Evolutionary conservation across 208 protist species (phyloP), one percentile per base, ranked within the genome.

Genomic region (Sergeia podlipaevii): DNA sequence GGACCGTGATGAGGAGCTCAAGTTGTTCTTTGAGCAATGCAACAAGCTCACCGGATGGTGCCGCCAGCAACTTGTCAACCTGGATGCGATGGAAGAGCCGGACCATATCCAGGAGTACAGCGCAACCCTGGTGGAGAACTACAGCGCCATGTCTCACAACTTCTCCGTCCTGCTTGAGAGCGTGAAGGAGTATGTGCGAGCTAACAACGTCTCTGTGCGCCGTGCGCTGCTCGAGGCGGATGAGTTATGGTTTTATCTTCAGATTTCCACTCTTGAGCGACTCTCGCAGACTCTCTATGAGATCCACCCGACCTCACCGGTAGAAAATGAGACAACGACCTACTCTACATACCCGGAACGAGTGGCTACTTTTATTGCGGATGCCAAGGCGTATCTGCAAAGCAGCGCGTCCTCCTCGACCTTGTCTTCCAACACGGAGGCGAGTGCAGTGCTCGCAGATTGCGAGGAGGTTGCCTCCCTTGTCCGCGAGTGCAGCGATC

Each of bases 71-170:
- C 70, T 80, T 24, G 78, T 71, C 27, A 95, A 95, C 58, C 62
- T 96, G 32, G 87, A 93, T 46, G 83, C 79, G 15, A 78, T 94
- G 87, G 56, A 71, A 39, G 82, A 91, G 55, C 85, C 89, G 4
- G 82, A 92, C 50, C 78, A 93, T 65, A 51, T 96, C 7, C 90
- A 96, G 69, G 82, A 91, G 56, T 93, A 80, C 66, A 91, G 80
- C 45, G 72, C 69, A 13, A 79, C 80, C 4, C 74, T 96, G 13
- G 62, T 79, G 6, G 79, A 85, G 44, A 88, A 89, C 66, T 91
- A 89, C 68, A 48, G 60, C 27, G 77, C 72, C 20, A 96, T 96
- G 89, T 89, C 80, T 10, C 55, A 55, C 17, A 96, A 93, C 73
- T 92, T 87, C 36, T 45, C 50, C 17, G 49, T 85, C 34, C 65